A percentile compares a stretch with the other conserved stretches of the same genome.
These are phyloP conservation scores for Excoecaria cochinchinensis DNA, from an alignment of 345 rosid species.

Conservation along the genomic window DNA sequence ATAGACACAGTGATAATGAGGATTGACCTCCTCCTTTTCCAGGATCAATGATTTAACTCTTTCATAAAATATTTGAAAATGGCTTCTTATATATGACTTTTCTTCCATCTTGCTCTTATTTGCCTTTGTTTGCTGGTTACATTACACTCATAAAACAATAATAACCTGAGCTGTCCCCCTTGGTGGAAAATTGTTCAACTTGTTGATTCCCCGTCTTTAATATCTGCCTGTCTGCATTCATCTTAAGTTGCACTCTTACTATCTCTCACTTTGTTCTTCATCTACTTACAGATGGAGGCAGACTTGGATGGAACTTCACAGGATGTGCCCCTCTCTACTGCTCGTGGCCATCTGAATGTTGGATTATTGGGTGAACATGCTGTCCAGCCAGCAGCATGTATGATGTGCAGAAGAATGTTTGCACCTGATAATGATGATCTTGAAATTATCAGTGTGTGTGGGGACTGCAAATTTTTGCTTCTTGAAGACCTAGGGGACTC, in stretches of 20 bases:
- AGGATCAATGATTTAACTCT: background rate
- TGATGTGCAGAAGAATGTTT: conserved; percentile 52
- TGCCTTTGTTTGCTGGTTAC: background rate
- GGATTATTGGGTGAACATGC: conserved; percentile 30
- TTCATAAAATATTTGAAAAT: background rate
- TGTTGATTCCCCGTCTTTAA: background rate
- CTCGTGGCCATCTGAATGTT: conserved; percentile 22
- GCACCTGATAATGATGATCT: conserved; percentile 49
- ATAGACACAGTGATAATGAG: background rate
- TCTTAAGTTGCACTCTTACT: background rate
- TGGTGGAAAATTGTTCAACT: background rate
- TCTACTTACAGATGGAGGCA: conserved; percentile 41
- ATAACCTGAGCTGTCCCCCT: background rate
- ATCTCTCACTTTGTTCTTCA: background rate
- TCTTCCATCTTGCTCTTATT: background rate
- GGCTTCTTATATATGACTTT: background rate
- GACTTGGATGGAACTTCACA: conserved; percentile 24
- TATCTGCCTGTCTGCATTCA: background rate
- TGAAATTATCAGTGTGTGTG: conserved; percentile 51
- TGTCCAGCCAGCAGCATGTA: conserved; percentile 43
- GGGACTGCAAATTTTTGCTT: conserved; percentile 76
- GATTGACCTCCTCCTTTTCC: background rate
- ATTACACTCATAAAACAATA: background rate
- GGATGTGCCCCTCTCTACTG: conserved; percentile 7
- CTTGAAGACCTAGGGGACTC: conserved; percentile 67